Percentiles rank a stretch among this genome's conserved stretches.
phyloP scores from a whole-genome alignment of 2,329 filamentous ascomycete species.

The Rasamsonia emersonii region DNA sequence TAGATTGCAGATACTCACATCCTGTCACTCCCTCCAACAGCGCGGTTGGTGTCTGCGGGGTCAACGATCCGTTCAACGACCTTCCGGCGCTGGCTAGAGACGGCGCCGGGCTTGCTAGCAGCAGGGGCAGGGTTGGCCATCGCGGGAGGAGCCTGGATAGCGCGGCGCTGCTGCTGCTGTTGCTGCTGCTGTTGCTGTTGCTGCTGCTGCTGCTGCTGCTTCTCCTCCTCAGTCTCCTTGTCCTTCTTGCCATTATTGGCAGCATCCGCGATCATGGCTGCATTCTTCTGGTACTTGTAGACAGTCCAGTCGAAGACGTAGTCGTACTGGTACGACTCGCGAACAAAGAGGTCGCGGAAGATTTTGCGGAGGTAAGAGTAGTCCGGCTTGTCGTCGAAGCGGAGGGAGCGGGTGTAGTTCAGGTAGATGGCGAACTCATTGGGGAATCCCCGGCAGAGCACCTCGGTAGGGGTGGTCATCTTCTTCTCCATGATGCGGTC shows the following conservation, averaged over 20 bases:
- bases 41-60: slow-evolving; percentile 64
- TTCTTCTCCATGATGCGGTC: slow-evolving; percentile 99
- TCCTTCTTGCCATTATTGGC: slow-evolving; percentile 54
- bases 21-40: slow-evolving; percentile 75
- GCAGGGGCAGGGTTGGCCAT: slow-evolving; percentile 49
- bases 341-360: slow-evolving; percentile 98
- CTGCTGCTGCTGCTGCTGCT: slow-evolving; percentile 32
- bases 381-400: slow-evolving; percentile 99
- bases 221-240: slow-evolving; percentile 69
- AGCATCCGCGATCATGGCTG: slow-evolving; percentile 83
- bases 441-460: slow-evolving; percentile 93
- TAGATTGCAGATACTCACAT: slow-evolving; percentile 79
- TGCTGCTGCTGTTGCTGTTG: slow-evolving; percentile 6
- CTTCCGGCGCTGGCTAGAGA: slow-evolving; percentile 72
- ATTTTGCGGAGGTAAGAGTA: slow-evolving; percentile 99
- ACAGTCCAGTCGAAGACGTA: slow-evolving; percentile 99
- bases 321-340: slow-evolving; percentile 99
- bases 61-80: slow-evolving; percentile 64
- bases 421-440: slow-evolving; percentile 99
- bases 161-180: slow-evolving; percentile 53
- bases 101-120: slow-evolving; percentile 58
- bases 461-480: slow-evolving; percentile 99
- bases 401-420: slow-evolving; percentile 96
- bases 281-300: slow-evolving; percentile 99
- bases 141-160: slow-evolving; percentile 53